Conservation (phyloP, 176 grass and related monocot species). For the Raddia guianensis region DNA sequence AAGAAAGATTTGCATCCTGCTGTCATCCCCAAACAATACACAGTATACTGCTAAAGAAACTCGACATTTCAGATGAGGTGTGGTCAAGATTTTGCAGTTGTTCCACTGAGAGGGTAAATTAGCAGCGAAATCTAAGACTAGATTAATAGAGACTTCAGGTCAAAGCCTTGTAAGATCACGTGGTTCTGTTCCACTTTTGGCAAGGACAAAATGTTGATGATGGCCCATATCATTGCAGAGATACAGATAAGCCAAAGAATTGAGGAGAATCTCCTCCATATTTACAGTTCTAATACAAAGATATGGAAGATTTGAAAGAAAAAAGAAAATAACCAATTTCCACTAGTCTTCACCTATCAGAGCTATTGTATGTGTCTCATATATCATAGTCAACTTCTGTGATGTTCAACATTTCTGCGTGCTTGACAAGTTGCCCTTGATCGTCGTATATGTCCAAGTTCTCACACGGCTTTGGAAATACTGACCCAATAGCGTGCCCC, state of each 20-base stretch:
- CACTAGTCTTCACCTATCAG: neutral
- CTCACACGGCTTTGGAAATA: slow-evolving; percentile 80
- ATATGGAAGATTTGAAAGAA: neutral
- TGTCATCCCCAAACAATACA: neutral
- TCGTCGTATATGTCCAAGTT: slow-evolving; percentile 69
- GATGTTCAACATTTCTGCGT: slow-evolving; percentile 43
- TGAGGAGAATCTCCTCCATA: slow-evolving; percentile 37
- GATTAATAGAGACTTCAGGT: neutral
- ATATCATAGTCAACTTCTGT: slow-evolving; percentile 87
- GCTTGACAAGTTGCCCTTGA: slow-evolving; percentile 64
- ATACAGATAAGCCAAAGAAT: slow-evolving; percentile 28
- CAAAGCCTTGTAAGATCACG: slow-evolving; percentile 8
- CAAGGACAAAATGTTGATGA: slow-evolving; percentile 26
- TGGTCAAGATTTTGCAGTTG: neutral
- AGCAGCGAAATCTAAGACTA: neutral
- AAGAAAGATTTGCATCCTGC: neutral
- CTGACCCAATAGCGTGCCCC: slow-evolving; percentile 60
- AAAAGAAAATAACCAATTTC: slow-evolving; percentile 1
- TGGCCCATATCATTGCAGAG: slow-evolving; percentile 27
- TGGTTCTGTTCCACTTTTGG: neutral
- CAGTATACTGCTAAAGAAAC: neutral
- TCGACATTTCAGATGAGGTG: no score
- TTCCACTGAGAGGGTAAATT: neutral
- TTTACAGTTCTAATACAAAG: slow-evolving; percentile 43
- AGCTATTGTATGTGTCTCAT: slow-evolving; percentile 46